phyloP scores from a whole-genome alignment of 768 basidiomycete species.

The Xerocomellus intermedius region DNA sequence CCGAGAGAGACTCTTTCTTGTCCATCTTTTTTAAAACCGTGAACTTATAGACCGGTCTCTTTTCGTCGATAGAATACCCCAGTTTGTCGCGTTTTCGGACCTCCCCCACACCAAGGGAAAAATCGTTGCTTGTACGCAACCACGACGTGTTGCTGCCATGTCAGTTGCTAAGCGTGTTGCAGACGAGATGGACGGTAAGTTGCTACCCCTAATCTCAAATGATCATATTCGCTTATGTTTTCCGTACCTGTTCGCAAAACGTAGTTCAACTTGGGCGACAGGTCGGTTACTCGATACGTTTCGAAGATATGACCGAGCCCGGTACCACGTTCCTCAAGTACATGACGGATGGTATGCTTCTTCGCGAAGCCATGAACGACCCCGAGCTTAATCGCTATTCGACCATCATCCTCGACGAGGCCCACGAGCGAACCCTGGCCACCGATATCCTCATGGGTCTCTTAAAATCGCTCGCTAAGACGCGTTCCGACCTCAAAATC shows the following conservation, averaged over 20 bases:
- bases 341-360: slow-evolving; percentile 99
- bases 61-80: slow-evolving; percentile 73
- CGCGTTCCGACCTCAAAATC: slow-evolving; percentile 87
- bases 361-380: slow-evolving; percentile 99
- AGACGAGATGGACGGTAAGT: slow-evolving; percentile 96
- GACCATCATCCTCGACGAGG: slow-evolving; percentile 98
- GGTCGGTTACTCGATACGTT: slow-evolving; percentile 97
- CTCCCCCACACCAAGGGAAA: slow-evolving; percentile 87
- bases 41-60: slow-evolving; percentile 30
- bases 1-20: slow-evolving; percentile 17
- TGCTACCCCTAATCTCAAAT: neutral
- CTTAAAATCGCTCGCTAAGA: slow-evolving; percentile 78
- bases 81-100: slow-evolving; percentile 94
- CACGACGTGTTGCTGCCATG: slow-evolving; percentile 95
- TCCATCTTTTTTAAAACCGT: slow-evolving; percentile 19
- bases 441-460: slow-evolving; percentile 99
- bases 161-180: slow-evolving; percentile 98
- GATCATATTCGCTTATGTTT: slow-evolving; percentile 1
- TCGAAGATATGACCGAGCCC: slow-evolving; percentile 84
- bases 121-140: slow-evolving; percentile 95
- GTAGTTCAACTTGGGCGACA: slow-evolving; percentile 89
- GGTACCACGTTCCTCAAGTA: slow-evolving; percentile 96
- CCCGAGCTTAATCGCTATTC: slow-evolving; percentile 86
- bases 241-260: slow-evolving; percentile 3
- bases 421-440: slow-evolving; percentile 95